phyloP scores from a whole-genome alignment of 306 rosid genomes.

The Malus asiatica region DNA sequence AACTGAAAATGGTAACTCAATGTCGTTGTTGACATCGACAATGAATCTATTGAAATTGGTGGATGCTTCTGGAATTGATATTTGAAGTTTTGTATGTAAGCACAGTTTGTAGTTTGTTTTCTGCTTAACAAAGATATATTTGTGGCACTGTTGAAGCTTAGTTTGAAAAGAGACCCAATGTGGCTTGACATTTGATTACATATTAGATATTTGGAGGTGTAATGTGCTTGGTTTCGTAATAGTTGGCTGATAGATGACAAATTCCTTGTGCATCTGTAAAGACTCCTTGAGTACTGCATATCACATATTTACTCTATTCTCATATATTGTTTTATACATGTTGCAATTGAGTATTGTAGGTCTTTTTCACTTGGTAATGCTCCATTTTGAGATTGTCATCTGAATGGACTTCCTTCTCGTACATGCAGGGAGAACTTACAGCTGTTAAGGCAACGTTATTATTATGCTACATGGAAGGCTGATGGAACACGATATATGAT shows the following conservation, averaged over 20 bases:
- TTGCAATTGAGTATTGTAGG: not conserved
- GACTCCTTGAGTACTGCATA: not conserved
- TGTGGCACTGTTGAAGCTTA: not conserved
- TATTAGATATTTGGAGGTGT: not conserved
- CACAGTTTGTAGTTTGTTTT: not conserved
- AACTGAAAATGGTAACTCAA: not conserved
- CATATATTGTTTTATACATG: not conserved
- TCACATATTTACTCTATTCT: not conserved
- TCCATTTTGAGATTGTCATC: constrained; percentile 13
- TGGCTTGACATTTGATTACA: not conserved
- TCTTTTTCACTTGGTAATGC: not conserved
- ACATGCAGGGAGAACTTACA: constrained; percentile 76
- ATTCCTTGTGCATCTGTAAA: not conserved
- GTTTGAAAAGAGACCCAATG: not conserved
- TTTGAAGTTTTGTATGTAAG: not conserved
- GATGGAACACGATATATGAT: constrained; percentile 98
- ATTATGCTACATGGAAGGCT: constrained; percentile 99
- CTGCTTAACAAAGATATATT: not conserved
- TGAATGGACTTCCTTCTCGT: constrained; percentile 12
- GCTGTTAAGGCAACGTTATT: constrained; percentile 84
- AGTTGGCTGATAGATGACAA: not conserved
- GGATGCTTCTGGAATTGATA: not conserved
- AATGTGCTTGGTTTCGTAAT: not conserved
- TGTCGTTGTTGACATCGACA: not conserved
- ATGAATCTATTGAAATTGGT: not conserved